phyloP scores from a whole-genome alignment of 2,329 filamentous ascomycete genomes.

The Claviceps arundinis region DNA sequence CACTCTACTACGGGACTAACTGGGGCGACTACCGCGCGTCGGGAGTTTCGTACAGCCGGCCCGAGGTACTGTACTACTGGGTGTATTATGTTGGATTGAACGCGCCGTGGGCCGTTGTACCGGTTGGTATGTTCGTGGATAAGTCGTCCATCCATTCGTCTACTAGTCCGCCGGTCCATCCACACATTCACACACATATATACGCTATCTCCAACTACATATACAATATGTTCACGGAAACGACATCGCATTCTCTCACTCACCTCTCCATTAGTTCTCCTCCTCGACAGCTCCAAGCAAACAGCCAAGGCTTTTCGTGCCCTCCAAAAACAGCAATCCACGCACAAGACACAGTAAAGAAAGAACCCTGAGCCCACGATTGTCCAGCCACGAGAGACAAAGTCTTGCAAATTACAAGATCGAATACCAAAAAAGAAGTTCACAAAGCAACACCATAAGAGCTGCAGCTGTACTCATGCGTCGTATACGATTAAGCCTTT shows the following conservation, averaged over 20 bases:
- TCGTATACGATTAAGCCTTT: no score
- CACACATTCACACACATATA: neutral
- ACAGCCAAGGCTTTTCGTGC: constrained; percentile 15
- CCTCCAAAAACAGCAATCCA: constrained; percentile 10
- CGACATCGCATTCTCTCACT: no score
- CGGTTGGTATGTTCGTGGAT: constrained; percentile 25
- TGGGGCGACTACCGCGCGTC: constrained; percentile 31
- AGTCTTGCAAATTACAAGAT: no score
- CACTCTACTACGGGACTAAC: constrained; percentile 48
- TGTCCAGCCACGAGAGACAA: neutral
- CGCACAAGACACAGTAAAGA: constrained; percentile 11
- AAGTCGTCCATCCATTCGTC: neutral
- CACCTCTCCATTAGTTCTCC: constrained; percentile 13
- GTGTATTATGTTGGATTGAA: constrained; percentile 50
- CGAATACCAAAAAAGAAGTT: neutral
- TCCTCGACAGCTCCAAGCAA: constrained; percentile 20
- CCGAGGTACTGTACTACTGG: constrained; percentile 50
- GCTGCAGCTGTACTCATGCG: no score
- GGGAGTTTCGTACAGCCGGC: constrained; percentile 39
- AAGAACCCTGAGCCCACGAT: neutral
- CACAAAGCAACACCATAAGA: no score
- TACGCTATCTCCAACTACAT: neutral
- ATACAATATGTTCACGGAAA: neutral
- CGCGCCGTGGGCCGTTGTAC: constrained; percentile 45
- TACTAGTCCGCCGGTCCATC: neutral